Base-by-base conservation (phyloP, 768 basidiomycete genomes). In the Suillus subalutaceus region DNA sequence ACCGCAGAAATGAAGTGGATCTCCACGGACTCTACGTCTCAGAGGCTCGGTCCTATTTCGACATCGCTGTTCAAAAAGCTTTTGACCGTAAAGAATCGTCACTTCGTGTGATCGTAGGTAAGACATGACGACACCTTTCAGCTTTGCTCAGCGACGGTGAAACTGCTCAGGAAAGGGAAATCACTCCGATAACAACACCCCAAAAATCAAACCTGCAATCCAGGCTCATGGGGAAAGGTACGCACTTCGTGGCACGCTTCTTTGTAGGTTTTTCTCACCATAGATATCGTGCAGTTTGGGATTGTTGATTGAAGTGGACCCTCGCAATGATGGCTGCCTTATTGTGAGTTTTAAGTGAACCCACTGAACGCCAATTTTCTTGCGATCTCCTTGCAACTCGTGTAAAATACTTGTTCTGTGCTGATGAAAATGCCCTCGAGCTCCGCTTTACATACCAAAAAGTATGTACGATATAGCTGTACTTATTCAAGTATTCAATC, bases 171-270 rank as follows among this genome's bases (percentile, higher is more conserved):
- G 90, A 32, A 94, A 94, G 78, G 94, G 93, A 13, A 81, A 92
- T 32, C 95, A 97, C 75, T 93, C 91, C 20, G 79, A 82, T 37
- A 84, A 84, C 5, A 89, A 90, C 53, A 81, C 84, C 8, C 90
- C 92, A 1, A 96, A 94, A 78, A 83, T 96, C 70, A 93, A 91
- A 73, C 95, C 95, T 40, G 94, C 95, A 5, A 90, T 97, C 62
- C 89, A 91, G 72, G 87, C 89, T 30, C 79, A 94, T 46, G 92
- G 96, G 84, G 78, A 84, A 70, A 92, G 89, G 90, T 91, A 70
- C 56, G 83, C 41, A 46, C n/a, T 40, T 30, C 10, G 12, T 18
- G n/a, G 59, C 30, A 30, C 6, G 70, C 18, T 32, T 46, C 63
- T 30, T 7, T 30, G n/a, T 37, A n/a, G 30, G 13, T 4, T 4